These are phyloP conservation scores for Rhytidhysteron rufulum DNA, from an alignment of 2,329 filamentous ascomycete species.

Conservation along the genomic window DNA sequence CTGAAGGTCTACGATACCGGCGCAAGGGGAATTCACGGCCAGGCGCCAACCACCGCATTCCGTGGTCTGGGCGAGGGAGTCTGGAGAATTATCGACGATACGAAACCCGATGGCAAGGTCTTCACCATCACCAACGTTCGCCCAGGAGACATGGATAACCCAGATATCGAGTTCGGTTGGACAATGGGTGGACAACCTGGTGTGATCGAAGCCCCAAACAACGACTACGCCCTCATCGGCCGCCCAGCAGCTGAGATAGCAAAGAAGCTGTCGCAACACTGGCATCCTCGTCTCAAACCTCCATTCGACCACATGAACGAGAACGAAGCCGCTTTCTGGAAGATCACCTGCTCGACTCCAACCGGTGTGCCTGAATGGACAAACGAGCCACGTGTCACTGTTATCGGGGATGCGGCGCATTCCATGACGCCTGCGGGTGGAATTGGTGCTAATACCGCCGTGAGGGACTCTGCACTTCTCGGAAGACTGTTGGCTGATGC, in stretches of 20 bases:
- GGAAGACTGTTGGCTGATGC: constrained; percentile 35
- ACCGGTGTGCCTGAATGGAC: constrained; percentile 58
- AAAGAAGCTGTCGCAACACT: constrained; percentile 51
- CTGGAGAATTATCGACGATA: constrained; percentile 51
- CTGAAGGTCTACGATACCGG: constrained; percentile 63
- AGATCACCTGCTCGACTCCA: constrained; percentile 61
- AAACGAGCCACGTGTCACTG: constrained; percentile 51
- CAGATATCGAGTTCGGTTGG: constrained; percentile 47
- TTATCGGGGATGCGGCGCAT: constrained; percentile 46
- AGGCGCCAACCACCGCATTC: constrained; percentile 60
- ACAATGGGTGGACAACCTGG: constrained; percentile 58
- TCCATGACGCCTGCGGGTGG: constrained; percentile 46
- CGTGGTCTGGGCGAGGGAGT: constrained; percentile 61
- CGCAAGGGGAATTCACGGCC: constrained; percentile 61
- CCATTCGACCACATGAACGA: constrained; percentile 58
- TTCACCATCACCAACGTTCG: constrained; percentile 13
- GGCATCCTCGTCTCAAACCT: constrained; percentile 54
- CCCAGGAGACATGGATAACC: neutral
- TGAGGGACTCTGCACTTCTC: constrained; percentile 40
- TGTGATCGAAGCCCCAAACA: constrained; percentile 55
- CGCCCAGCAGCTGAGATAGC: constrained; percentile 55
- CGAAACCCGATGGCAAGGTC: constrained; percentile 44
- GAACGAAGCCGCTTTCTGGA: constrained; percentile 61
- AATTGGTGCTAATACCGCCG: constrained; percentile 44
- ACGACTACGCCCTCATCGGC: constrained; percentile 58